Base-by-base conservation (phyloP, 2,329 filamentous ascomycete genomes). In the Scleromitrula shiraiana region DNA sequence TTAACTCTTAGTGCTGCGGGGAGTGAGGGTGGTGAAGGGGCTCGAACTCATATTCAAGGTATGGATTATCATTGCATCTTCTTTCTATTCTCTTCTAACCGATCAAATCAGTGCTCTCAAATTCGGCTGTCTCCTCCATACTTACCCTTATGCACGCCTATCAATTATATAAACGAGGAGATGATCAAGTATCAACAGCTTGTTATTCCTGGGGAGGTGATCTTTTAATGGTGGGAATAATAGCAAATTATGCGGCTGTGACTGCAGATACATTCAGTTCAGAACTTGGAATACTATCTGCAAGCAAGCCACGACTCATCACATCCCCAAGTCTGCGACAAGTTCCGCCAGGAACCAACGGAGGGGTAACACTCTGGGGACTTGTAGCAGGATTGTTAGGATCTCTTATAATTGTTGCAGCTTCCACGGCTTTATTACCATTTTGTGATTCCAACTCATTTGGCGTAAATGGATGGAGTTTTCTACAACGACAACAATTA, bases 211-310 rank as follows among this genome's bases (percentile, higher is more conserved):
- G 77, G 77, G 70, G 70, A 41, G 81, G 80, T 29, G 80, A 83
- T 59, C 64, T 84, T 5, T 69, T 83, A 4, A 69, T 83, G 9
- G 62, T 84, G 17, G 82, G 82, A 10, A 82, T 85, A 56, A 77
- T 85, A 56, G 79, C 80, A 35, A 91, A 95, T 69, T 98, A 98
- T 62, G 91, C 89, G 22, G 87, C 88, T 41, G 89, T 95, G 8
- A 82, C 88, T 17, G 88, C 91, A 41, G 93, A 98, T 65, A 98
- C 93, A 0, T 93, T 96, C 65, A 90, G 86, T 49, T 95, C 89
- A 9, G 93, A 98, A 70, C 80, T 98, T 17, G 93, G 93, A 12
- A 98, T 98, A 49, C 74, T 98, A 10, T 85, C 90, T 6, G 78
- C 75, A 50, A 76, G 76, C 20, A 71, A 78, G 37, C 93, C 93